Percentiles rank a stretch among this genome's conserved stretches.
Conservation (phyloP, 768 basidiomycete genomes). For the Calocybe gangraenosa region DNA sequence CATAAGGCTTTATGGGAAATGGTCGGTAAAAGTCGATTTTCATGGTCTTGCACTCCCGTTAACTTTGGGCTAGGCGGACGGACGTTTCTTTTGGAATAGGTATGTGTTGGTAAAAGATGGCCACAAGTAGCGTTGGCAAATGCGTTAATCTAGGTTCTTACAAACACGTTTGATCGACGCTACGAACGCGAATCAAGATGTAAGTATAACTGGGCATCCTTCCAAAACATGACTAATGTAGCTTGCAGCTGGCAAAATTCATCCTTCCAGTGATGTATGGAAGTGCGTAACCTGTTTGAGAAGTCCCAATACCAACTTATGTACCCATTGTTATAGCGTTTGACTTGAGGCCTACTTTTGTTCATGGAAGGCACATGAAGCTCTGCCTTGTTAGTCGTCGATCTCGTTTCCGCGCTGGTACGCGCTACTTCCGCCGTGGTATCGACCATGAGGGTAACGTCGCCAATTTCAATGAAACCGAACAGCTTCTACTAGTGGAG, state of each 20-base stretch:
- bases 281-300: conserved; percentile 51
- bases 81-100: conserved; percentile 99
- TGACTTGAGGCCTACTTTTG: conserved; percentile 69
- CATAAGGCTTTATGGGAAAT: conserved; percentile 71
- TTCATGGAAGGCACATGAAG: conserved; percentile 77
- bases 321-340: conserved; percentile 54
- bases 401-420: conserved; percentile 91
- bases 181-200: conserved; percentile 55
- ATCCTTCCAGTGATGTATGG: conserved; percentile 94
- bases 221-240: conserved; percentile 6
- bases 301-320: conserved; percentile 1
- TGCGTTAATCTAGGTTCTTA: conserved; percentile 29
- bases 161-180: conserved; percentile 36
- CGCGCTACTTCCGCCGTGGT: conserved; percentile 94
- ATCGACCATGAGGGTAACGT: conserved; percentile 86
- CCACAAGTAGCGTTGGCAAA: not conserved
- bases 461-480: conserved; percentile 98
- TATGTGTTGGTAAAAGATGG: conserved; percentile 24
- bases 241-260: conserved; percentile 70
- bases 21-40: conserved; percentile 40
- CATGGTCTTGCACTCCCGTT: not conserved
- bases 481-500: conserved; percentile 85
- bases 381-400: conserved; percentile 90
- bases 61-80: conserved; percentile 61
- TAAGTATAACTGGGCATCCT: conserved; percentile 30